These are phyloP conservation scores for Cyclaneusma minus DNA, from an alignment of 2,329 filamentous ascomycete species.

Conservation along the genomic window DNA sequence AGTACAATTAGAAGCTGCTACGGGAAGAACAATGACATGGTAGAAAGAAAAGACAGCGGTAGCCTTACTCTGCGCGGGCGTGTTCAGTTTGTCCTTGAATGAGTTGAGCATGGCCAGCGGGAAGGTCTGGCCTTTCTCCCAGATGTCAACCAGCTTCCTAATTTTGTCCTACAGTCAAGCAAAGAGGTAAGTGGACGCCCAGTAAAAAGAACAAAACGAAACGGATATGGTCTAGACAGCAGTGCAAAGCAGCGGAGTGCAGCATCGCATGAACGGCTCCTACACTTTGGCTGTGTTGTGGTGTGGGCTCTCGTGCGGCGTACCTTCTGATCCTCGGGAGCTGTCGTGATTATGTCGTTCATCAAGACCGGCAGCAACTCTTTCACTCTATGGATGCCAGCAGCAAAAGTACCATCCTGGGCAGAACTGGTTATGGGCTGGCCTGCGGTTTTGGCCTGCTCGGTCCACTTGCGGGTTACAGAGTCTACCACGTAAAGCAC, in stretches of 20 bases:
- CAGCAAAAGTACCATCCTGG: slow-evolving; percentile 82
- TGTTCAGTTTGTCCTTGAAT: slow-evolving; percentile 68
- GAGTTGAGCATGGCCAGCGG: slow-evolving; percentile 61
- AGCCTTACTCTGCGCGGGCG: slow-evolving; percentile 48
- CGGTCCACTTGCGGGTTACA: slow-evolving; percentile 97
- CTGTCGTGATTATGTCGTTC: slow-evolving; percentile 82
- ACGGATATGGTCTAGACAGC: slow-evolving; percentile 8
- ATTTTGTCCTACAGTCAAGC: slow-evolving; percentile 71
- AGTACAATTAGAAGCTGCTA: slow-evolving; percentile 23
- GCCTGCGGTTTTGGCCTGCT: slow-evolving; percentile 75
- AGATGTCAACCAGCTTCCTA: slow-evolving; percentile 88
- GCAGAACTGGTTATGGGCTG: slow-evolving; percentile 70
- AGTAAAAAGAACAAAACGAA: slow-evolving; percentile 4
- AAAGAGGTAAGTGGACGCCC: slow-evolving; percentile 30
- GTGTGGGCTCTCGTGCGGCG: slow-evolving; percentile 27
- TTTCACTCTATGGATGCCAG: slow-evolving; percentile 90
- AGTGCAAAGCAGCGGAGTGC: slow-evolving; percentile 7
- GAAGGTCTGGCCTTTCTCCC: slow-evolving; percentile 92
- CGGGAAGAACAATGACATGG: slow-evolving; percentile 5
- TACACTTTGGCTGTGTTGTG: too few species aligned
- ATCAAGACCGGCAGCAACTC: slow-evolving; percentile 87
- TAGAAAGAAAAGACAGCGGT: slow-evolving; percentile 9
- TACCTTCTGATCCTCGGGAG: slow-evolving; percentile 95
- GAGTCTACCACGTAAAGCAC: slow-evolving; percentile 99
- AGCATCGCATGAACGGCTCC: slow-evolving; percentile 4